phyloP scores from a whole-genome alignment of 2,329 filamentous ascomycete species.

The Massarina eburnea region DNA sequence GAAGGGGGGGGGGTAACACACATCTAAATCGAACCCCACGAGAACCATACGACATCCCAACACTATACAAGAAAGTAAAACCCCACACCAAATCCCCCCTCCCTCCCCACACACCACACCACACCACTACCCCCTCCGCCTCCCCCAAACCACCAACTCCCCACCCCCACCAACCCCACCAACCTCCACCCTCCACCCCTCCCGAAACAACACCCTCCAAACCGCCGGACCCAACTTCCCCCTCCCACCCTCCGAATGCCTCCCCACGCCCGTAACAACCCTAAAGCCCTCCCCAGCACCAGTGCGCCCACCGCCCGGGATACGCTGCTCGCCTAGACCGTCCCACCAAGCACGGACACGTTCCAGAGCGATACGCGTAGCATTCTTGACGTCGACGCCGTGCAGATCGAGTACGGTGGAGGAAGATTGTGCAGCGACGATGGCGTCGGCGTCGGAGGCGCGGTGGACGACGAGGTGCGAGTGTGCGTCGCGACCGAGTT shows the following conservation, averaged over 20 bases:
- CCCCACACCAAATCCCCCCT: not conserved
- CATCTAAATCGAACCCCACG: no score
- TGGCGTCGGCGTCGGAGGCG: constrained; percentile 68
- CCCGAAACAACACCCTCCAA: constrained; percentile 69
- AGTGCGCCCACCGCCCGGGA: constrained; percentile 49
- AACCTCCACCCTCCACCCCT: constrained; percentile 82
- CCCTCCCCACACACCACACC: not conserved
- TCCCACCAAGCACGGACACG: constrained; percentile 77
- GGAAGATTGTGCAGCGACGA: constrained; percentile 72
- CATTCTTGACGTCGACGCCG: constrained; percentile 78
- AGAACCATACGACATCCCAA: no score
- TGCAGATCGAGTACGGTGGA: constrained; percentile 73
- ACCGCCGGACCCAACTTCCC: constrained; percentile 79
- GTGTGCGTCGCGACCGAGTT: constrained; percentile 67
- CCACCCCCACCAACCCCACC: constrained; percentile 70
- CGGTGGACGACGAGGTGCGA: constrained; percentile 60
- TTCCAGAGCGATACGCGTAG: constrained; percentile 72
- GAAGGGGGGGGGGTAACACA: no score
- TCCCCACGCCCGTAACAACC: constrained; percentile 79
- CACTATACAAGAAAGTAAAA: no score
- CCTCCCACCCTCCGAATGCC: constrained; percentile 75
- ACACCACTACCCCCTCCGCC: constrained; percentile 31
- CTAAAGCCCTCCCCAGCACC: constrained; percentile 60
- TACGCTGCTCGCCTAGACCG: constrained; percentile 65
- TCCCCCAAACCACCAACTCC: constrained; percentile 68